Evolutionary conservation across 768 basidiomycete species (phyloP), one percentile per base, ranked within the genome.

Genomic region (Roridomyces roridus): DNA sequence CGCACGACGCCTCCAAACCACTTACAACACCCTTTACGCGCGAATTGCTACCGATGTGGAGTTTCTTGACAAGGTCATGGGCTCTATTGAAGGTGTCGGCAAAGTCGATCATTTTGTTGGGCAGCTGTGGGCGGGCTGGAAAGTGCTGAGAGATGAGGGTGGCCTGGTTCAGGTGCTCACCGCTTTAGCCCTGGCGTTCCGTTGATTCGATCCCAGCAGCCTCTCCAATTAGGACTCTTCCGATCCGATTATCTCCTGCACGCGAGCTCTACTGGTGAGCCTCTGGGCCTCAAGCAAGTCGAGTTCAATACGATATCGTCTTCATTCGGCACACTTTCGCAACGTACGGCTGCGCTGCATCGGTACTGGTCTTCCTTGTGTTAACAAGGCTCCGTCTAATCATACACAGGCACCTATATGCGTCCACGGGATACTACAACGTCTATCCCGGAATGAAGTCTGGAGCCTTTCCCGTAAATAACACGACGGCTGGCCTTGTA

Each of bases 221-320:
- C 85, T 0, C 75, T 92, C 42, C 91, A 97, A 57, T 82, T 98
- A 6, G 95, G 96, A 18, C 74, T 99, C 18, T 97, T 96, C 74
- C 82, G 96, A 51, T 97, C 95, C 10, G 96, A 99, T 75, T 99
- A 98, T 73, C 78, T 98, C 26, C 74, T 98, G 20, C 94, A 99
- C 63, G 71, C 78, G 8, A 77, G 78, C 0, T 57, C 63, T 5
- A 67, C 67, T 26, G 69, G 74, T 25, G 67, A 76, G 31, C 49
- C 67, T 4, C 65, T 77, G 14, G 72, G 75, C 6, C 72, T 99
- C 60, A 96, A 95, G 70, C 96, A 99, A 73, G 96, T 98, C 37
- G 96, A 99, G 70, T 97, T 98, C 75, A 99, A 99, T 69, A 97
- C 96, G 9, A 96, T 98, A 60, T 93, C 95, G 3, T 85, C 88